Evolutionary conservation across 768 basidiomycete species (phyloP), one percentile per base, ranked within the genome.

Genomic region (Russula dissimulans): DNA sequence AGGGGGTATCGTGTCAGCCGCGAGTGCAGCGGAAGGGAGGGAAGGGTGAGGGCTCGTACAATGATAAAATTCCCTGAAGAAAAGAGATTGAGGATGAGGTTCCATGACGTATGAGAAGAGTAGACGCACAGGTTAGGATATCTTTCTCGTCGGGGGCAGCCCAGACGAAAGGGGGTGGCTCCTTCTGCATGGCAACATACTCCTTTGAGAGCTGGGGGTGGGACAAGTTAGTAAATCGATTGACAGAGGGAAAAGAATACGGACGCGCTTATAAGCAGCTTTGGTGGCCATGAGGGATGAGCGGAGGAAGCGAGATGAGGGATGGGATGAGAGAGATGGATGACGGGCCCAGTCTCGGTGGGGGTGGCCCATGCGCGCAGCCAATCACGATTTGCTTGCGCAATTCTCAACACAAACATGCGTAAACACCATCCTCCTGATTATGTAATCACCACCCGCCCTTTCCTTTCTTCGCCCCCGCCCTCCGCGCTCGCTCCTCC

Each of bases 111-210:
- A 54, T 36, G 34, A 57, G 18, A 44, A n/a, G 22, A 22, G 4
- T 50, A 15, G 17, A 79, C 93, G 74, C 71, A 97, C 94, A 97
- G 57, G 83, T 93, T 53, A 97, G 73, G 67, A 97, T 95, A 72
- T 97, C 95, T 85, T 94, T 94, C 81, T 98, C 95, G 68, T 97
- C 94, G 14, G 95, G 95, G 34, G 81, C 81, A 42, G 95, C 95
- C 87, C 90, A 95, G 22, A 97, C 86, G 73, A 94, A 98, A 61
- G 95, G 95, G 1, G 95, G 95, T 14, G 95, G 92, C 62, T 89
- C 86, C 69, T 76, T 87, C 75, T 95, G 92, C 90, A 97, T 95
- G 51, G 81, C 77, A 67, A 89, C 82, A 74, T 87, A 94, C 77
- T 97, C 95, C 74, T 95, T 93, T 39, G 79, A 76, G 62, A 91